A percentile compares a stretch with the other conserved stretches of the same genome.
phyloP scores from a whole-genome alignment of 805 yeast species.

The Pachysolen tannophilus region DNA sequence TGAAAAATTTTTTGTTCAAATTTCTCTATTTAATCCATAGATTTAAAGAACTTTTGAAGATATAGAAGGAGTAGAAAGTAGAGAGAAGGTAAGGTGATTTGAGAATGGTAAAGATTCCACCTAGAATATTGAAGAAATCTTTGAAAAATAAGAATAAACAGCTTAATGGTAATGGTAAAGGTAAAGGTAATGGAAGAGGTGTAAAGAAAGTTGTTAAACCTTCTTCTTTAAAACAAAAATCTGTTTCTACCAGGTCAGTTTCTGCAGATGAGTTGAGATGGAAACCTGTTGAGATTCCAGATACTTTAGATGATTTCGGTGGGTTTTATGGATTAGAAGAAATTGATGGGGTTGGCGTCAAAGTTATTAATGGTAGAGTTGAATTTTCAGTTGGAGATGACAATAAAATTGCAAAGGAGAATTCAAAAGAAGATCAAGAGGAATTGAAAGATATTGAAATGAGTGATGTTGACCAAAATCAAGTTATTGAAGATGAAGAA shows the following conservation, averaged over 20 bases:
- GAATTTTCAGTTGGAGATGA: conserved; percentile 39
- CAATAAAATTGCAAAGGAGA: conserved; percentile 13
- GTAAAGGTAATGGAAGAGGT: conserved; percentile 4
- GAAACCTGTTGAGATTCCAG: conserved; percentile 80
- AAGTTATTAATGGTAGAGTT: conserved; percentile 60
- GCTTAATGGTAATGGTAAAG: too few relatives aligned
- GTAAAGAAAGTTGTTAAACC: too few relatives aligned
- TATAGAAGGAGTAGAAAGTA: too few relatives aligned
- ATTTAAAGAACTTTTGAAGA: too few relatives aligned
- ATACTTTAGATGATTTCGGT: conserved; percentile 76
- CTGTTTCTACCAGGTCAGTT: conserved; percentile 33
- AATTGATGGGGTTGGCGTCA: conserved; percentile 85
- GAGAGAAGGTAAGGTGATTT: background rate
- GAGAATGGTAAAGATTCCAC: conserved; percentile 5
- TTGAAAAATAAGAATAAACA: conserved; percentile 5
- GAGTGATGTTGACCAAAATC: conserved; percentile 14
- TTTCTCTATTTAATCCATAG: too few relatives aligned
- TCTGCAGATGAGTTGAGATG: conserved; percentile 52
- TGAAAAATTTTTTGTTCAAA: too few relatives aligned
- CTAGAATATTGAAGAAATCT: conserved; percentile 5
- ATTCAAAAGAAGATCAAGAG: conserved; percentile 13
- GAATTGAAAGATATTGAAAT: conserved; percentile 15
- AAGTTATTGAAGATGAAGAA: conserved; percentile 10
- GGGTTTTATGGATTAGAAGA: conserved; percentile 93
- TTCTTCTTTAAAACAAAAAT: too few relatives aligned